A percentile compares a stretch with the other conserved stretches of the same genome.
Evolutionary conservation across 495 filamentous ascomycete species (phyloP).

Genomic region (Penicillium macrosclerotiorum): DNA sequence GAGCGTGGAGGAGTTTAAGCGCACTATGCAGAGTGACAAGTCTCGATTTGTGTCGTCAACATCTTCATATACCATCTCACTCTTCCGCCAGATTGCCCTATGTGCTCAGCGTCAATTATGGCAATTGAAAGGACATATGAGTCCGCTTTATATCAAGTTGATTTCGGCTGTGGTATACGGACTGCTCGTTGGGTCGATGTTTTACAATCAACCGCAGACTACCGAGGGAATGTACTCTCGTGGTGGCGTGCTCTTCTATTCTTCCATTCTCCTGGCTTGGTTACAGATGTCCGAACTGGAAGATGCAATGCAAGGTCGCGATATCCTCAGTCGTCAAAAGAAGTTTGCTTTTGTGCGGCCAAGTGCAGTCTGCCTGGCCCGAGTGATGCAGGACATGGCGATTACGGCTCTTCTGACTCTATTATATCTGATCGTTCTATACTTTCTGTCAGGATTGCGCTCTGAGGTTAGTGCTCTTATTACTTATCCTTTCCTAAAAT

Average conservation of each 20-base stretch:
- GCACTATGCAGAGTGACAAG: constrained; percentile 39
- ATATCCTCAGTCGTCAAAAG: constrained; percentile 76
- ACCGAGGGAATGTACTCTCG: constrained; percentile 42
- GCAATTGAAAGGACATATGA: constrained; percentile 38
- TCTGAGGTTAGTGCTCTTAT: constrained; percentile 23
- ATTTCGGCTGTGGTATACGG: constrained; percentile 34
- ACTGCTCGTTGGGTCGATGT: constrained; percentile 36
- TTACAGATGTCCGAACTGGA: constrained; percentile 74
- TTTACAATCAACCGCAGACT: constrained; percentile 42
- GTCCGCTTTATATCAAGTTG: constrained; percentile 34
- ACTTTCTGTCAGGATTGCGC: constrained; percentile 60
- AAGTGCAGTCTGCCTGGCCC: constrained; percentile 69
- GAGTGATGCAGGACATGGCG: constrained; percentile 67
- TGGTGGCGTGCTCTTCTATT: constrained; percentile 64
- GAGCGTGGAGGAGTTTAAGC: constrained; percentile 42
- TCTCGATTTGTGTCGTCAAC: constrained; percentile 39
- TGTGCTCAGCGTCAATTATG: constrained; percentile 62
- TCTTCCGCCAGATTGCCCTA: constrained; percentile 59
- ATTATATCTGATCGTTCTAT: constrained; percentile 70
- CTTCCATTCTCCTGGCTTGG: constrained; percentile 74
- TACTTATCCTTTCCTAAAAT: no score
- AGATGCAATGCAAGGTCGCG: constrained; percentile 65
- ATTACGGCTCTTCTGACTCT: constrained; percentile 59
- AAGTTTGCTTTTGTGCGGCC: constrained; percentile 75
- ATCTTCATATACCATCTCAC: constrained; percentile 58